phyloP scores from a whole-genome alignment of 83 land plant genomes.

The Diphasiastrum complanatum region DNA sequence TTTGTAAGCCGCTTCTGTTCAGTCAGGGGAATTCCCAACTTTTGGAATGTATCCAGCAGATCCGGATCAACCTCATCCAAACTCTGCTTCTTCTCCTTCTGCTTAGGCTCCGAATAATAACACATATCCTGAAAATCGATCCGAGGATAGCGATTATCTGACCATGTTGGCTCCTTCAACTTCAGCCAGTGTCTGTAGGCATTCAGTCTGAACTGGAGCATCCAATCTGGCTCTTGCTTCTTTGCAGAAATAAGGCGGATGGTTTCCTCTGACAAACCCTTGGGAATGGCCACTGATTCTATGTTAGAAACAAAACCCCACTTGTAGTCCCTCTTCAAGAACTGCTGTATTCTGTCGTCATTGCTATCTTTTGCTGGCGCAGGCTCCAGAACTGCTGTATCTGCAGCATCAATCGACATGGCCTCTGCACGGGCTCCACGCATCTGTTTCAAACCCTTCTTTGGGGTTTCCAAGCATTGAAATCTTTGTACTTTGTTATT shows the following conservation, averaged over 20 bases:
- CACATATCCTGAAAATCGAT: conserved; percentile 80
- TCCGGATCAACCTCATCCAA: conserved; percentile 95
- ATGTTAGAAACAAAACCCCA: conserved; percentile 70
- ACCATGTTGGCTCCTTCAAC: conserved; percentile 85
- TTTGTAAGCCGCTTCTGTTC: conserved; percentile 90
- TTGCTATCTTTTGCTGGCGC: conserved; percentile 17
- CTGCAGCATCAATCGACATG: background rate
- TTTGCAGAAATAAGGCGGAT: conserved; percentile 70
- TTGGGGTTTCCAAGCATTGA: background rate
- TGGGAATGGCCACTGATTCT: conserved; percentile 85
- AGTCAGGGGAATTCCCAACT: conserved; percentile 75
- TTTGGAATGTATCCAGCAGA: conserved; percentile 68
- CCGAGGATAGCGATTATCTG: conserved; percentile 65
- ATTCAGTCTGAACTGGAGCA: conserved; percentile 76
- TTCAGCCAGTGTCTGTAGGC: conserved; percentile 72
- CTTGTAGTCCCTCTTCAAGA: conserved; percentile 71
- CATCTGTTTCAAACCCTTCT: background rate
- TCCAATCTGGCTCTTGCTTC: conserved; percentile 93
- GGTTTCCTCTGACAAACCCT: conserved; percentile 85
- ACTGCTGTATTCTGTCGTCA: conserved; percentile 60
- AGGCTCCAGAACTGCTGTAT: conserved; percentile 8
- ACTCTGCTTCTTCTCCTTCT: conserved; percentile 77
- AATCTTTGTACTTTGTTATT: too few relatives aligned
- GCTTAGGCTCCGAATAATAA: conserved; percentile 85
- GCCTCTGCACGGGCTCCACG: conserved; percentile 8